Percentiles rank a stretch among this genome's conserved stretches.
Evolutionary conservation across 495 filamentous ascomycete genomes (phyloP).

Genomic region (Friedmanniomyces simplex): DNA sequence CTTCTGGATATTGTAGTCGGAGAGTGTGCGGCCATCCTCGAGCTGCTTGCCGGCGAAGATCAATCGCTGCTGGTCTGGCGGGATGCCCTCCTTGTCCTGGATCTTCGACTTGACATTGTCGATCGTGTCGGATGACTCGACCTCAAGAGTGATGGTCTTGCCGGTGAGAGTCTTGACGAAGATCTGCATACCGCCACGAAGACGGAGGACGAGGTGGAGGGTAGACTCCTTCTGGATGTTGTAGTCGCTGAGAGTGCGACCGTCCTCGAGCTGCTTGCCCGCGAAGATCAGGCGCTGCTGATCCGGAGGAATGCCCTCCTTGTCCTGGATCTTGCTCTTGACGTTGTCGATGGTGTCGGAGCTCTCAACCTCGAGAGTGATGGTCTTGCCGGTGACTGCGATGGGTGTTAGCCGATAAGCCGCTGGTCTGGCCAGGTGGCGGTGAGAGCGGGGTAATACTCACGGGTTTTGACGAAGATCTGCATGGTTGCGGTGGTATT

Average conservation of each 20-base stretch:
- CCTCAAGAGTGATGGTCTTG: conserved; percentile 97
- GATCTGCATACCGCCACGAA: conserved; percentile 98
- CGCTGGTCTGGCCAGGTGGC: conserved; percentile 24
- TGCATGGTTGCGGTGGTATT: conserved; percentile 53
- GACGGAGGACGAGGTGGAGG: conserved; percentile 89
- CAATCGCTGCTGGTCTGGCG: conserved; percentile 65
- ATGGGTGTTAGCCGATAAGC: conserved; percentile 23
- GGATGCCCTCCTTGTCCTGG: conserved; percentile 70
- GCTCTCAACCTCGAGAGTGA: conserved; percentile 97
- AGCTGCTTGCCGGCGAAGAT: conserved; percentile 68
- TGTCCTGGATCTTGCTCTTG: conserved; percentile 98
- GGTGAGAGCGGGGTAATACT: conserved; percentile 37
- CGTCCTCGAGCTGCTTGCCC: conserved; percentile 96
- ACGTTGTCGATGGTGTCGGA: conserved; percentile 98
- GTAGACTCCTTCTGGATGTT: conserved; percentile 99
- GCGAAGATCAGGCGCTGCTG: conserved; percentile 98
- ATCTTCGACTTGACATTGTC: conserved; percentile 86
- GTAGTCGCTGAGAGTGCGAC: conserved; percentile 92
- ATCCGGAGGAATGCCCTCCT: conserved; percentile 97
- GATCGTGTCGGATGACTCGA: conserved; percentile 92
- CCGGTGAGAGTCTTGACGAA: conserved; percentile 65
- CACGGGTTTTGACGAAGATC: conserved; percentile 96
- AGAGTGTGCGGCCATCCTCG: conserved; percentile 59
- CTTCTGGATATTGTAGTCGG: conserved; percentile 68
- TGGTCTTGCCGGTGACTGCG: conserved; percentile 80